Evolutionary conservation across 192 early-diverging fungal genomes (phyloP).

Genomic region (Backusella macrospora): DNA sequence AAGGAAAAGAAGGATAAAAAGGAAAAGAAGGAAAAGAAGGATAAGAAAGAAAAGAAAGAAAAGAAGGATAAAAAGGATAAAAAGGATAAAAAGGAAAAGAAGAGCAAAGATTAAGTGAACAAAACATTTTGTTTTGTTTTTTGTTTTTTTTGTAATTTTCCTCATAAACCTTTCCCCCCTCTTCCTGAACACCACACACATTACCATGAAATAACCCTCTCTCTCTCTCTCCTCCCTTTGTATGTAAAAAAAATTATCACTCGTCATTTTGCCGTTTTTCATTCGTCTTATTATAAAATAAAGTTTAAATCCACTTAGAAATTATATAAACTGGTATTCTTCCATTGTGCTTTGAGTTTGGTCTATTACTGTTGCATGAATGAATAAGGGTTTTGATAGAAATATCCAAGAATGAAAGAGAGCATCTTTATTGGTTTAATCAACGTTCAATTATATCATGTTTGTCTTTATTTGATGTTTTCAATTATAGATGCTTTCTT

Average conservation of each 20-base stretch:
- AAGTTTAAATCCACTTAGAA: background rate
- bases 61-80: slow-evolving; percentile 47
- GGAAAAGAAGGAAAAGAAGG: slow-evolving; percentile 58
- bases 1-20: slow-evolving; percentile 55
- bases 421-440: too few species aligned
- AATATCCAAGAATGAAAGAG: too few species aligned
- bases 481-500: background rate
- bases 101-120: background rate
- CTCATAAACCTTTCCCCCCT: background rate
- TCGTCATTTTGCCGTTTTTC: slow-evolving; percentile 15
- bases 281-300: slow-evolving; percentile 9
- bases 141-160: background rate
- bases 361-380: too few species aligned
- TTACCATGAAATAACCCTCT: background rate
- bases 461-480: too few species aligned
- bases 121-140: background rate
- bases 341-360: too few species aligned
- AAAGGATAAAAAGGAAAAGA: slow-evolving; percentile 28
- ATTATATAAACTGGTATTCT: too few species aligned
- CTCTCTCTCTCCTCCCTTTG: background rate
- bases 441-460: too few species aligned
- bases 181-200: too few species aligned
- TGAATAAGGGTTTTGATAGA: too few species aligned
- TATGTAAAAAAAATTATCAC: slow-evolving; percentile 19
- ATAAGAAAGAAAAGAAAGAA: slow-evolving; percentile 51